Conservation (phyloP, 805 yeast species). For the Pichia eremophila region DNA sequence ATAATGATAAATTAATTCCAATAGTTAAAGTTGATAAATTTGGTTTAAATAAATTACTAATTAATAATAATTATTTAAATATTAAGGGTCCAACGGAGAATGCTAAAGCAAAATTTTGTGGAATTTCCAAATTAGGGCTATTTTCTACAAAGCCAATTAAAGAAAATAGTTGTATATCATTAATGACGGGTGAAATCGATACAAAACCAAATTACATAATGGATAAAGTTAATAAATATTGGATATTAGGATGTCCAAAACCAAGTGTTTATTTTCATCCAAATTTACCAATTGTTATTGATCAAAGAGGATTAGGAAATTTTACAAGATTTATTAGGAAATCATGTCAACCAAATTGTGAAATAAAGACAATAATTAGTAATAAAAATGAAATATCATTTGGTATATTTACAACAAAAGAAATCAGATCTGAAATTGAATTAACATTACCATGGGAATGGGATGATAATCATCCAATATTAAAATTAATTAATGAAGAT, state of each 20-base stretch:
- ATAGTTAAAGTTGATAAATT: slow-evolving; percentile 16
- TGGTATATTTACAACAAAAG: slow-evolving; percentile 45
- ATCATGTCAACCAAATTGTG: slow-evolving; percentile 70
- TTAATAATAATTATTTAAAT: slow-evolving; percentile 7
- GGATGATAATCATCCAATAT: slow-evolving; percentile 73
- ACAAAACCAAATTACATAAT: slow-evolving; percentile 51
- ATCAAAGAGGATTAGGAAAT: slow-evolving; percentile 75
- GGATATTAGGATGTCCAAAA: slow-evolving; percentile 59
- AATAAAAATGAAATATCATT: slow-evolving; percentile 33
- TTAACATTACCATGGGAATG: slow-evolving; percentile 81
- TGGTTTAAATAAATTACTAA: slow-evolving; percentile 17
- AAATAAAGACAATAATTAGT: slow-evolving; percentile 42
- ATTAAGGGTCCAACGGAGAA: slow-evolving; percentile 55
- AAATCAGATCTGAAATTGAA: slow-evolving; percentile 59
- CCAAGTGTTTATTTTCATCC: slow-evolving; percentile 52
- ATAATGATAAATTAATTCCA: slow-evolving; percentile 14
- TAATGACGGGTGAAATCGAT: slow-evolving; percentile 67
- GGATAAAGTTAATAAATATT: slow-evolving; percentile 69
- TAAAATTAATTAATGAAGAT: slow-evolving; percentile 30
- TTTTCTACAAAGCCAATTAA: slow-evolving; percentile 34
- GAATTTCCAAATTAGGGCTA: slow-evolving; percentile 62
- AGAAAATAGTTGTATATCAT: slow-evolving; percentile 43
- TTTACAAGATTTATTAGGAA: slow-evolving; percentile 65
- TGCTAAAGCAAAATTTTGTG: slow-evolving; percentile 50
- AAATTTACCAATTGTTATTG: slow-evolving; percentile 57